A percentile compares a stretch with the other conserved stretches of the same genome.
Conservation (phyloP, 495 filamentous ascomycete genomes). For the Echria macrotheca region DNA sequence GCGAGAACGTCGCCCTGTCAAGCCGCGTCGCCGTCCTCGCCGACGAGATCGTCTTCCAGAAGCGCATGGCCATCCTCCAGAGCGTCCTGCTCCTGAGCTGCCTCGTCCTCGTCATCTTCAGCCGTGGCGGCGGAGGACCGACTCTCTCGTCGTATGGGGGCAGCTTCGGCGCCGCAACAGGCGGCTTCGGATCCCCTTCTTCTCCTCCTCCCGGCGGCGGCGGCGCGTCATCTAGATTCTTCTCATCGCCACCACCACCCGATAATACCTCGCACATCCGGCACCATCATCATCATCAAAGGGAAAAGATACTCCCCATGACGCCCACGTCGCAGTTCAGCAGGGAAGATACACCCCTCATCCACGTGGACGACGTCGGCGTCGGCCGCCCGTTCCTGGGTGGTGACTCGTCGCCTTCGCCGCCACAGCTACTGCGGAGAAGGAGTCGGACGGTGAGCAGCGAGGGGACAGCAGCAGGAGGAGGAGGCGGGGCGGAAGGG, state of each 20-base stretch:
- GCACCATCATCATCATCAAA: background rate
- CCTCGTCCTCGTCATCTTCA: conserved; percentile 81
- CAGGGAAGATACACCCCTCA: conserved; percentile 19
- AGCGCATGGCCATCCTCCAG: conserved; percentile 87
- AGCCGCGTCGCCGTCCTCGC: conserved; percentile 78
- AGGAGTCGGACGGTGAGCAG: conserved; percentile 1
- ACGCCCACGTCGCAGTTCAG: conserved; percentile 36
- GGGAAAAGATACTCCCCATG: conserved; percentile 28
- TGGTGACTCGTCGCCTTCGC: conserved; percentile 1
- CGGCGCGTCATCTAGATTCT: too few species aligned
- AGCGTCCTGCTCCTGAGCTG: conserved; percentile 81
- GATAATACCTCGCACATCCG: background rate
- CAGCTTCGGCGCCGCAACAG: background rate
- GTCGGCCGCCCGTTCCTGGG: conserved; percentile 12
- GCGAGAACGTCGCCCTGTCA: conserved; percentile 76
- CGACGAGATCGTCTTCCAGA: conserved; percentile 93
- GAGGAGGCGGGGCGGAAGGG: background rate
- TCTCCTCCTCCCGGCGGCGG: conserved; percentile 11
- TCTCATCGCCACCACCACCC: background rate
- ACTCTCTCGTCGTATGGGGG: conserved; percentile 10
- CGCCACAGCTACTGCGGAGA: background rate
- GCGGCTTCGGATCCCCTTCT: background rate
- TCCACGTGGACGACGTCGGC: conserved; percentile 12
- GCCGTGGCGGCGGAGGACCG: conserved; percentile 31
- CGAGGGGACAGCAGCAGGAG: too few species aligned